A percentile compares a stretch with the other conserved stretches of the same genome.
These are phyloP conservation scores for Fragilaria crotonensis DNA, from an alignment of 108 stramenopile species.

Conservation along the genomic window DNA sequence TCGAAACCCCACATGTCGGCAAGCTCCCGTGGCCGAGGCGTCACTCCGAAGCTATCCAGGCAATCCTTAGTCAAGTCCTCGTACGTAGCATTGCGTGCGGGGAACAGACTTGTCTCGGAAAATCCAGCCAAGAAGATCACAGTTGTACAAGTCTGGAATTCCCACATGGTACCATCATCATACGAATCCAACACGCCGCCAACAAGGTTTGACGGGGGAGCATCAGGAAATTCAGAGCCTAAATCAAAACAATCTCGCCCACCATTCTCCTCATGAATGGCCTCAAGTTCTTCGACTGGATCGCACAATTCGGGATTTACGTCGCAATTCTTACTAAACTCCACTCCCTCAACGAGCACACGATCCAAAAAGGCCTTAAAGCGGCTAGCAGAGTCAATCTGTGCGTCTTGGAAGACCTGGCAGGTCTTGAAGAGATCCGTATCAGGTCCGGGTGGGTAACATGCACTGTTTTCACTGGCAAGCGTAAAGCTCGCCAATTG, in stretches of 20 bases:
- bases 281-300: not conserved
- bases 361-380: slow-evolving; percentile 22
- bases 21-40: slow-evolving; percentile 33
- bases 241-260: not conserved
- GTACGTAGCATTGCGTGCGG: slow-evolving; percentile 25
- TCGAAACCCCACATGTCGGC: slow-evolving; percentile 44
- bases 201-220: too few relatives aligned
- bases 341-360: slow-evolving; percentile 19
- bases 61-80: slow-evolving; percentile 46
- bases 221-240: not conserved
- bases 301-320: not conserved
- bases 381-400: slow-evolving; percentile 11
- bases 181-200: not conserved
- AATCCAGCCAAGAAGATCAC: slow-evolving; percentile 24
- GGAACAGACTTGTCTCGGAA: slow-evolving; percentile 39
- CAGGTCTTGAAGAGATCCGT: slow-evolving; percentile 49
- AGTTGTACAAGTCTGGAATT: slow-evolving; percentile 38
- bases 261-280: not conserved
- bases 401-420: slow-evolving; percentile 30
- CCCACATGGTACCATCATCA: slow-evolving; percentile 64
- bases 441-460: slow-evolving; percentile 63
- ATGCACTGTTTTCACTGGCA: slow-evolving; percentile 75
- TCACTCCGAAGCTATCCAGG: slow-evolving; percentile 35
- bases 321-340: not conserved
- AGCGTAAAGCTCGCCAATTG: slow-evolving; percentile 76